Evolutionary conservation across 495 filamentous ascomycete species (phyloP).

Genomic region (Pseudoneurospora amorphoporcata): DNA sequence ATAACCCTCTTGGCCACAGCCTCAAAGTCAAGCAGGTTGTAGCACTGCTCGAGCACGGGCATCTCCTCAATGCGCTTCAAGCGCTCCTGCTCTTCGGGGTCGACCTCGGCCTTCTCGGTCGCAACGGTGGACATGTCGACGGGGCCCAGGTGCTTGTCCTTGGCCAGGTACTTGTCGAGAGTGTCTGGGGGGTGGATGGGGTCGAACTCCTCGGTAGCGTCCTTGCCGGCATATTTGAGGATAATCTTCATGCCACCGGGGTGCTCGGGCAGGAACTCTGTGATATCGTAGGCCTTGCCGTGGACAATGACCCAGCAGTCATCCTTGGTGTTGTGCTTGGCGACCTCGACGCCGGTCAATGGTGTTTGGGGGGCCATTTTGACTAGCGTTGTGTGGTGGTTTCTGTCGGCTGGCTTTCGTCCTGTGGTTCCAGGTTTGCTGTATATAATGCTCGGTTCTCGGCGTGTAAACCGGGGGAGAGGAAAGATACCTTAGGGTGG

Average conservation of each 20-base stretch:
- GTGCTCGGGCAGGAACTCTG: conserved; percentile 60
- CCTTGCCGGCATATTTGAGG: conserved; percentile 72
- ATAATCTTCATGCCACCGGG: conserved; percentile 74
- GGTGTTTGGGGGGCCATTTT: conserved; percentile 18
- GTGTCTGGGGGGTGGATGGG: conserved; percentile 73
- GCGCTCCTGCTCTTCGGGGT: conserved; percentile 69
- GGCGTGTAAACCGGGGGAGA: neutral
- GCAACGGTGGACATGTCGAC: conserved; percentile 85
- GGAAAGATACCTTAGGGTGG: neutral
- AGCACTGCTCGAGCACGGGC: conserved; percentile 81
- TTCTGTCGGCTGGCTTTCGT: neutral
- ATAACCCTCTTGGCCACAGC: conserved; percentile 75
- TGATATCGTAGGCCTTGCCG: conserved; percentile 68
- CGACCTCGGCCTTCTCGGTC: conserved; percentile 54
- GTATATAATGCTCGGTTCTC: neutral
- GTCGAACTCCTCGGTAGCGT: conserved; percentile 76
- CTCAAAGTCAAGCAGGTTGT: conserved; percentile 93
- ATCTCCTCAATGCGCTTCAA: conserved; percentile 64
- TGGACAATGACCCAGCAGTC: conserved; percentile 78
- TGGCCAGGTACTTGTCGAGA: conserved; percentile 70
- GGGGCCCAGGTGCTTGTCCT: conserved; percentile 77
- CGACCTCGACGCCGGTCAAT: conserved; percentile 53
- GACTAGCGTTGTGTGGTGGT: neutral
- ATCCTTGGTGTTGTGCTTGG: conserved; percentile 54
- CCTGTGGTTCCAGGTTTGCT: neutral